phyloP scores from a whole-genome alignment of 129 eudicot species.

The Lactuca saligna region DNA sequence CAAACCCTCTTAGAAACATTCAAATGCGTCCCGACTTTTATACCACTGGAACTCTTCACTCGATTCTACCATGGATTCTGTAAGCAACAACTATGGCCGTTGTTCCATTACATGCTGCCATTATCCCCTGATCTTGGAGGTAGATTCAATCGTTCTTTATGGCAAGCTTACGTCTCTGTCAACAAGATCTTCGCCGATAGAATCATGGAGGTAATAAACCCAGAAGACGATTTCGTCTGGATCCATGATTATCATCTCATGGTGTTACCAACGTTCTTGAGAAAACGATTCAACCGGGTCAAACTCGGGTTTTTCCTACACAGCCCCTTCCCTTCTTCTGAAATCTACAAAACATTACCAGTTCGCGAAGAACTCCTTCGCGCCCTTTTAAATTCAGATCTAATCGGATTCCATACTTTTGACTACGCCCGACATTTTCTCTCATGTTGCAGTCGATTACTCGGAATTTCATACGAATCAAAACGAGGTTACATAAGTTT shows the following conservation, averaged over 20 bases:
- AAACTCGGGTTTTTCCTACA: slow-evolving; percentile 85
- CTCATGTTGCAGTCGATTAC: slow-evolving; percentile 79
- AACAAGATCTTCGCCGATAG: slow-evolving; percentile 83
- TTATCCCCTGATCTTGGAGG: slow-evolving; percentile 86
- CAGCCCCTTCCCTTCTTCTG: slow-evolving; percentile 82
- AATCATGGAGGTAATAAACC: slow-evolving; percentile 88
- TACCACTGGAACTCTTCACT: slow-evolving; percentile 62
- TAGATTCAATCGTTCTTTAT: slow-evolving; percentile 65
- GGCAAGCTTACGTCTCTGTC: slow-evolving; percentile 94
- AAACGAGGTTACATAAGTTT: slow-evolving; percentile 83
- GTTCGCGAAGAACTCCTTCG: slow-evolving; percentile 76
- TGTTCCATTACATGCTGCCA: slow-evolving; percentile 88
- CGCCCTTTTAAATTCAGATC: slow-evolving; percentile 72
- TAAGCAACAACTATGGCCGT: slow-evolving; percentile 85
- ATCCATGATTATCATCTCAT: slow-evolving; percentile 83
- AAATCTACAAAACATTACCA: slow-evolving; percentile 74
- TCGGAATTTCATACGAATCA: slow-evolving; percentile 73
- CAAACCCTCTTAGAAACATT: slow-evolving; percentile 66
- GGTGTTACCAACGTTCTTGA: slow-evolving; percentile 79
- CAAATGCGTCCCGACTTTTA: slow-evolving; percentile 78
- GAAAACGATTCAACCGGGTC: slow-evolving; percentile 75
- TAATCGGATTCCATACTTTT: slow-evolving; percentile 85
- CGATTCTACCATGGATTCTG: slow-evolving; percentile 80
- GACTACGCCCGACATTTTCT: slow-evolving; percentile 87
- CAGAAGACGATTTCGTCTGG: slow-evolving; percentile 92